Percentiles rank a stretch among this genome's conserved stretches.
Conservation (phyloP, 2,329 filamentous ascomycete genomes). For the Microdochium nivale region DNA sequence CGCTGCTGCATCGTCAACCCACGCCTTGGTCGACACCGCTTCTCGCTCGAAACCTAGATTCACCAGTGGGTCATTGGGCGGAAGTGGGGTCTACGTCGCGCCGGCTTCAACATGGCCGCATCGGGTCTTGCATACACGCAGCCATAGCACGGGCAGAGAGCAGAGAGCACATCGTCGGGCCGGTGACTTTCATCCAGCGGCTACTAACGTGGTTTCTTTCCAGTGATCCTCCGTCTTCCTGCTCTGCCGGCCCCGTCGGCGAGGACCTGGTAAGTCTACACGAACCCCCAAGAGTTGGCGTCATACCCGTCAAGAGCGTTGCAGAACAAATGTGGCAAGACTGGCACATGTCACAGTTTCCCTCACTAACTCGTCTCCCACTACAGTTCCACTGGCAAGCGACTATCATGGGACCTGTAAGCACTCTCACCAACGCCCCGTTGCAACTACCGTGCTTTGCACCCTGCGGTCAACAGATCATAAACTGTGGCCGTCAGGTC, state of each 20-base stretch:
- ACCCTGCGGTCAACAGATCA: background rate
- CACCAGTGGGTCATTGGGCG: background rate
- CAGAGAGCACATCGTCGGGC: background rate
- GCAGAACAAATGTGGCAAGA: conserved; percentile 25
- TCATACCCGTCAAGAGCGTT: background rate
- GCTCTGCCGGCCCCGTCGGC: conserved; percentile 92
- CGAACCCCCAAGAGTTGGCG: background rate
- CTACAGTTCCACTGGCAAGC: conserved; percentile 98
- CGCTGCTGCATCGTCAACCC: conserved; percentile 2
- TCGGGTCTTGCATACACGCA: background rate
- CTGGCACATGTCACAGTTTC: background rate
- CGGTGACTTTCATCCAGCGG: background rate
- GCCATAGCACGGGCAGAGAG: background rate
- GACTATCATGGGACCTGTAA: conserved; percentile 98
- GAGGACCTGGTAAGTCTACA: conserved; percentile 76
- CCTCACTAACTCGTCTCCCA: conserved; percentile 20
- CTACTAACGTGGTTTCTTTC: conserved; percentile 18
- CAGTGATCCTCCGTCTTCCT: conserved; percentile 96
- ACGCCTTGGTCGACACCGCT: background rate
- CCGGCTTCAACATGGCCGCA: background rate
- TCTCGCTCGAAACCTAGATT: background rate
- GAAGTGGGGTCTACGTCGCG: background rate
- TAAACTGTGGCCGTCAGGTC: background rate
- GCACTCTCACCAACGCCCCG: conserved; percentile 27
- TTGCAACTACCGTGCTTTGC: background rate